These are phyloP conservation scores for Colletotrichum brevisporum DNA, from an alignment of 2,329 filamentous ascomycete genomes.

Conservation along the genomic window DNA sequence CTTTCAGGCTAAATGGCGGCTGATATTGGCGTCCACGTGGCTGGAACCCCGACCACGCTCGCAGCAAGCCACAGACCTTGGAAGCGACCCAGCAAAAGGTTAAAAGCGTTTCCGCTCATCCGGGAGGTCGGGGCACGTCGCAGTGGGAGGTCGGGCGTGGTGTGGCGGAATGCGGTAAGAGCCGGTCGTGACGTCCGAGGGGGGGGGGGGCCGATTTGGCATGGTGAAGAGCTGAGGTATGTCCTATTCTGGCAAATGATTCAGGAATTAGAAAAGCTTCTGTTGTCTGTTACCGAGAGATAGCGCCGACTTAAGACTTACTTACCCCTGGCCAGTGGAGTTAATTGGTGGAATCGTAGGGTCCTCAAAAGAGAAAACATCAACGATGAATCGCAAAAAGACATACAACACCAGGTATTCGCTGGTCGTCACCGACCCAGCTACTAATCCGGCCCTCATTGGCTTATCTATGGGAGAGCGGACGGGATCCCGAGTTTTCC, in stretches of 20 bases:
- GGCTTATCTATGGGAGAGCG: too few species aligned
- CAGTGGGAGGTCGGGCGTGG: not conserved
- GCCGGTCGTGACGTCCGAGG: not conserved
- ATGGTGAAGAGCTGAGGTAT: not conserved
- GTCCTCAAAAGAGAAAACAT: not conserved
- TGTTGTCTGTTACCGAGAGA: not conserved
- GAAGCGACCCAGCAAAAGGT: not conserved
- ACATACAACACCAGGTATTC: too few species aligned
- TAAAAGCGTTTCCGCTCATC: slow-evolving; percentile 19
- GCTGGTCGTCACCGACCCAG: too few species aligned
- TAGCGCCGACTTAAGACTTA: too few species aligned
- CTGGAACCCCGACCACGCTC: too few species aligned
- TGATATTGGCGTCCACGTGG: slow-evolving; percentile 18
- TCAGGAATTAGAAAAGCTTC: too few species aligned
- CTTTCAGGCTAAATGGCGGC: slow-evolving; percentile 30
- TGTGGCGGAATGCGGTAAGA: slow-evolving; percentile 13
- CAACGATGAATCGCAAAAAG: too few species aligned
- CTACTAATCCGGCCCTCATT: too few species aligned
- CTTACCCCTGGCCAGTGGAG: not conserved
- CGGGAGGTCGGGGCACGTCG: slow-evolving; percentile 24
- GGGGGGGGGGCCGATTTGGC: not conserved
- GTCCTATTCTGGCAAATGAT: too few species aligned
- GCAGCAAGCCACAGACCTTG: not conserved
- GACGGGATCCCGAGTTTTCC: too few species aligned
- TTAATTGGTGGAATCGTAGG: slow-evolving; percentile 23